Evolutionary conservation across 345 rosid species (phyloP).

Genomic region (Populus ilicifolia): DNA sequence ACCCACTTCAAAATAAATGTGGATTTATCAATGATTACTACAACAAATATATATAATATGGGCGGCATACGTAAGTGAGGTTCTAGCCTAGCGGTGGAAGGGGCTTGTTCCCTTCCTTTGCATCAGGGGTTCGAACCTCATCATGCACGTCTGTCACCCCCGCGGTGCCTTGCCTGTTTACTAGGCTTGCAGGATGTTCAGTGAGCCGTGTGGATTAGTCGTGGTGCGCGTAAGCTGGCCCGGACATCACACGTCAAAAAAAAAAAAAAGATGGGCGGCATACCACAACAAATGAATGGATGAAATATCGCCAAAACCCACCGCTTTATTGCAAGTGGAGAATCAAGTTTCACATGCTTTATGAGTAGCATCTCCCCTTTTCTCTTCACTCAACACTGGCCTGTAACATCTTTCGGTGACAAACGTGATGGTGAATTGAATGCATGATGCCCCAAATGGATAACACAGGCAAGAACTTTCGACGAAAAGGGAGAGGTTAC

Average conservation of each 20-base stretch:
- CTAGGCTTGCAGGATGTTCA: too few species aligned
- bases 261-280: neutral
- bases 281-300: neutral
- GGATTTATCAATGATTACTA: neutral
- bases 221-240: too few species aligned
- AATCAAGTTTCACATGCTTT: conserved; percentile 15
- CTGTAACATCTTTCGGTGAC: conserved; percentile 22
- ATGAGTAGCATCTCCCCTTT: neutral
- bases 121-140: too few species aligned
- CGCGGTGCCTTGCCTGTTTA: too few species aligned
- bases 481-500: neutral
- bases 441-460: neutral
- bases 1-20: neutral
- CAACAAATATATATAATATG: neutral
- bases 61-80: neutral
- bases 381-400: neutral
- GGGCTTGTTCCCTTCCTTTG: too few species aligned
- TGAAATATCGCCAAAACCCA: neutral
- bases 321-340: neutral
- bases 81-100: too few species aligned
- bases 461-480: neutral
- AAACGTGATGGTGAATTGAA: conserved; percentile 11
- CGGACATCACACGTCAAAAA: too few species aligned
- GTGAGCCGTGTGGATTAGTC: too few species aligned
- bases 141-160: too few species aligned